Conservation (phyloP, 2,329 filamentous ascomycete genomes). For the Gyromitra esculenta region DNA sequence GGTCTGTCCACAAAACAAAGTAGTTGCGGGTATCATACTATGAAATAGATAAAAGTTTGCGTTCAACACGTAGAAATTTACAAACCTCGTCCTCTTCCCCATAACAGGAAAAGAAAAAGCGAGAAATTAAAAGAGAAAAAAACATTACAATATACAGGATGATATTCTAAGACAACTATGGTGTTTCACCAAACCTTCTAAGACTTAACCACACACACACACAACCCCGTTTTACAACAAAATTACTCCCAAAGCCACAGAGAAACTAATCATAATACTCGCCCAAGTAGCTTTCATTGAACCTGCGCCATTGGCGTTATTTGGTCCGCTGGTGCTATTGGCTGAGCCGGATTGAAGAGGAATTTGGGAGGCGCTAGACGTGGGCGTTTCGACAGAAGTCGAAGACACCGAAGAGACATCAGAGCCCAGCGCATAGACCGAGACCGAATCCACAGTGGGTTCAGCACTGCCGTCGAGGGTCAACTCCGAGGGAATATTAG, state of each 20-base stretch:
- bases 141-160: slow-evolving; percentile 12
- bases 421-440: background rate
- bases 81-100: background rate
- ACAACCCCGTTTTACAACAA: slow-evolving; percentile 8
- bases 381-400: background rate
- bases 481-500: slow-evolving; percentile 8
- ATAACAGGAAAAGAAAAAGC: background rate
- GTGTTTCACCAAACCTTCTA: background rate
- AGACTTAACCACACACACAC: background rate
- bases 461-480: slow-evolving; percentile 34
- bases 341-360: slow-evolving; percentile 5
- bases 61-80: slow-evolving; percentile 39
- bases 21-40: slow-evolving; percentile 10
- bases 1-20: background rate
- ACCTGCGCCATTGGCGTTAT: background rate
- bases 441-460: slow-evolving; percentile 9
- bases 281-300: slow-evolving; percentile 15
- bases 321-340: background rate
- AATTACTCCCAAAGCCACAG: slow-evolving; percentile 11
- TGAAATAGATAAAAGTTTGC: background rate
- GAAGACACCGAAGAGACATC: background rate
- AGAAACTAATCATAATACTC: slow-evolving; percentile 2
- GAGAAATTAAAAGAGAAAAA: background rate
- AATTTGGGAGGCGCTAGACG: background rate
- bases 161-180: background rate